Percentiles rank a stretch among this genome's conserved stretches.
These are phyloP conservation scores for Fraxinus dipetala DNA, from an alignment of 305 asterid genomes.

Conservation along the genomic window DNA sequence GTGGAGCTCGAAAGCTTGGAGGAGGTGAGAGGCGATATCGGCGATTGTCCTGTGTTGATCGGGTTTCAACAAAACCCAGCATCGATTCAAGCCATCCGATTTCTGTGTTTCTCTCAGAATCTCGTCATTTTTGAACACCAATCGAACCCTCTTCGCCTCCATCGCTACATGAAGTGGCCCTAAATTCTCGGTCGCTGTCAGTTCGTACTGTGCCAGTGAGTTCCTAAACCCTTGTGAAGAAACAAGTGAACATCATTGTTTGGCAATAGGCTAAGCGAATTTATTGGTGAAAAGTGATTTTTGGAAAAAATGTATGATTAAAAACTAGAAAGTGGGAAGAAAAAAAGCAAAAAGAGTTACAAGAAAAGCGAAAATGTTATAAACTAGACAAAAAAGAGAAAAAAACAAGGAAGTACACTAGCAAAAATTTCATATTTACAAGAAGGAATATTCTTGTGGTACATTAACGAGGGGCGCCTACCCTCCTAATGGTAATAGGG, in stretches of 20 bases:
- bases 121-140: slow-evolving; percentile 53
- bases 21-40: slow-evolving; percentile 49
- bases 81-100: slow-evolving; percentile 53
- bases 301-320: background rate
- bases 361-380: background rate
- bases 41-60: slow-evolving; percentile 46
- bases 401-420: background rate
- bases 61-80: slow-evolving; percentile 72
- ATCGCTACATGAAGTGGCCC: slow-evolving; percentile 38
- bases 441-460: no score
- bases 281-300: background rate
- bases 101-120: slow-evolving; percentile 59
- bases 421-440: no score
- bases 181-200: slow-evolving; percentile 13
- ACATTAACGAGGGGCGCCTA: no score
- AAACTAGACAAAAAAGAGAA: background rate
- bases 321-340: background rate
- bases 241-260: background rate
- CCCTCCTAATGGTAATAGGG: no score
- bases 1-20: slow-evolving; percentile 62
- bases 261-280: background rate
- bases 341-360: background rate
- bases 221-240: background rate
- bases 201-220: background rate
- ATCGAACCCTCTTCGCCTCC: slow-evolving; percentile 61